These are phyloP conservation scores for Phytophthora fragariaefolia DNA, from an alignment of 352 stramenopile species.

Conservation along the genomic window DNA sequence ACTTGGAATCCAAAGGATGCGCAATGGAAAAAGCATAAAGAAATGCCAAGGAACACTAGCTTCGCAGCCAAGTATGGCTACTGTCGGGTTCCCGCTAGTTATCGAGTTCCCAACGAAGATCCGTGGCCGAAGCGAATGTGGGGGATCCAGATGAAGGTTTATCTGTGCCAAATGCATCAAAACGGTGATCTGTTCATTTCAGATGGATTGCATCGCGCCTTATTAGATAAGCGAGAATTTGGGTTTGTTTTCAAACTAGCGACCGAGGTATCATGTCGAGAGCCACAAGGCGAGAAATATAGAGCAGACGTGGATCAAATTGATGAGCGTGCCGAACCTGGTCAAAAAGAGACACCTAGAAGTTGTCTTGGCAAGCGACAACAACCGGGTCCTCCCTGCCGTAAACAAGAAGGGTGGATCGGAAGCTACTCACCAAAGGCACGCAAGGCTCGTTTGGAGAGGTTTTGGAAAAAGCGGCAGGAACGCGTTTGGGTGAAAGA, in stretches of 20 bases:
- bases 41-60: slow-evolving; percentile 18
- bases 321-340: not conserved
- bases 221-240: slow-evolving; percentile 13
- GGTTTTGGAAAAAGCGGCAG: slow-evolving; percentile 94
- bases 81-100: slow-evolving; percentile 24
- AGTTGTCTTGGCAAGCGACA: slow-evolving; percentile 21
- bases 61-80: slow-evolving; percentile 25
- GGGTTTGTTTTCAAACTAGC: slow-evolving; percentile 42
- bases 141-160: slow-evolving; percentile 19
- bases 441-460: slow-evolving; percentile 89
- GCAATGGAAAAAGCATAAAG: slow-evolving; percentile 20
- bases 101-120: slow-evolving; percentile 18
- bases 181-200: slow-evolving; percentile 25
- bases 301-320: slow-evolving; percentile 16
- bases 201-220: slow-evolving; percentile 4
- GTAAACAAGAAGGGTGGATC: slow-evolving; percentile 62
- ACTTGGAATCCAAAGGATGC: slow-evolving; percentile 15
- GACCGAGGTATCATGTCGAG: not conserved
- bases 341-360: not conserved
- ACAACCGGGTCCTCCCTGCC: not conserved
- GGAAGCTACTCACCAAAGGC: slow-evolving; percentile 94
- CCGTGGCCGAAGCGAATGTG: slow-evolving; percentile 41
- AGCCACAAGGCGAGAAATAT: slow-evolving; percentile 5
- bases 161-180: slow-evolving; percentile 24
- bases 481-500: slow-evolving; percentile 92